A percentile compares a stretch with the other conserved stretches of the same genome.
Conservation (phyloP, 768 basidiomycete species). For the Trametes maxima region DNA sequence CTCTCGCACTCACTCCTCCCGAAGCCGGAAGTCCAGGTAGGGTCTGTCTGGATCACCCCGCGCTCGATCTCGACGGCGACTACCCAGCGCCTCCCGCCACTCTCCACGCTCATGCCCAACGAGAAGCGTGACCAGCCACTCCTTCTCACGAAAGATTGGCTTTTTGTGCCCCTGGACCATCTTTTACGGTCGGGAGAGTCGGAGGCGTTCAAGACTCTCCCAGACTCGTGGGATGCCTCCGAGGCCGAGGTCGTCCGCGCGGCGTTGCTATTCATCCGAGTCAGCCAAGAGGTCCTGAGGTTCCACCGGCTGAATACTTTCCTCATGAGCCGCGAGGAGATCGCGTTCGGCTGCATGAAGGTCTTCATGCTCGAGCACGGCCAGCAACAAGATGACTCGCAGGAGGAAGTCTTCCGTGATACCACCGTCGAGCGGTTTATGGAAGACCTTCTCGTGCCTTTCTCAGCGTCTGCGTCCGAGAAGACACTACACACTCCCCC, state of each 20-base stretch:
- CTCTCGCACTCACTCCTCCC: conserved; percentile 51
- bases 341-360: conserved; percentile 83
- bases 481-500: conserved; percentile 23
- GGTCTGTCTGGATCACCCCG: conserved; percentile 52
- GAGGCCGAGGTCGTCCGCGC: conserved; percentile 78
- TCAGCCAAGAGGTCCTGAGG: conserved; percentile 48
- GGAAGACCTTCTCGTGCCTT: conserved; percentile 59
- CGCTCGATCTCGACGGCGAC: conserved; percentile 58
- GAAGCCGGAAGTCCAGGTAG: conserved; percentile 43
- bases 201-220: conserved; percentile 67
- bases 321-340: conserved; percentile 53
- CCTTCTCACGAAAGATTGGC: conserved; percentile 65
- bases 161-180: conserved; percentile 69
- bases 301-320: conserved; percentile 45
- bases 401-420: conserved; percentile 83
- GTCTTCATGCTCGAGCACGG: conserved; percentile 96
- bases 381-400: conserved; percentile 41
- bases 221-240: conserved; percentile 72
- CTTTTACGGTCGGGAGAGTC: conserved; percentile 79
- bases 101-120: conserved; percentile 9
- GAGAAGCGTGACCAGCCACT: conserved; percentile 36
- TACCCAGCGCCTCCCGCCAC: conserved; percentile 50
- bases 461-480: conserved; percentile 38
- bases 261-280: conserved; percentile 61
- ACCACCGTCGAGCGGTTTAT: conserved; percentile 58